phyloP scores from a whole-genome alignment of 495 filamentous ascomycete genomes.

The Trypethelium eluteriae region DNA sequence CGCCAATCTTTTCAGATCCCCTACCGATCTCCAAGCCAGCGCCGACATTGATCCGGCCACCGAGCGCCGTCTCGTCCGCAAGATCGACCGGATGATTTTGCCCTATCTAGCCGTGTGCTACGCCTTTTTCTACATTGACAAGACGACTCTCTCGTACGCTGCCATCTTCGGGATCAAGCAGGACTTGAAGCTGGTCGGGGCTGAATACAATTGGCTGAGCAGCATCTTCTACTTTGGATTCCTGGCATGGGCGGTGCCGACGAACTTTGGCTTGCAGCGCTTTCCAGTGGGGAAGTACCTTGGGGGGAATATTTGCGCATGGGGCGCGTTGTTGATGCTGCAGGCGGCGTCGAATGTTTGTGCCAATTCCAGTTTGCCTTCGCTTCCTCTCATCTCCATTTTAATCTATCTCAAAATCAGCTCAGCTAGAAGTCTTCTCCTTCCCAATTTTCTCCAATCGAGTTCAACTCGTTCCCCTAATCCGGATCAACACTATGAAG shows the following conservation, averaged over 20 bases:
- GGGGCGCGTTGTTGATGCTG: constrained; percentile 52
- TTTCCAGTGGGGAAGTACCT: constrained; percentile 52
- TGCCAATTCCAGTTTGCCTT: neutral
- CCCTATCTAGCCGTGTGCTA: constrained; percentile 48
- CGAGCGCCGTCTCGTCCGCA: constrained; percentile 45
- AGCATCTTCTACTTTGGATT: constrained; percentile 60
- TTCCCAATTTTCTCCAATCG: no score
- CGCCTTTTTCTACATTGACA: constrained; percentile 54
- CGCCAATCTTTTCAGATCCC: constrained; percentile 21
- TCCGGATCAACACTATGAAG: neutral
- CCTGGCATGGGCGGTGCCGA: constrained; percentile 42
- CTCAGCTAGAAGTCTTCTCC: no score
- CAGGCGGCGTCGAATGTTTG: constrained; percentile 35
- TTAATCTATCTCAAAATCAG: neutral
- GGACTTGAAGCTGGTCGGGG: constrained; percentile 43
- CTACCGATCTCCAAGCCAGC: constrained; percentile 31
- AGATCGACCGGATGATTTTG: constrained; percentile 45
- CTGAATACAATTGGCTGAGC: constrained; percentile 53
- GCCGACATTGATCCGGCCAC: constrained; percentile 41
- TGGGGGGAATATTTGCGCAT: constrained; percentile 53
- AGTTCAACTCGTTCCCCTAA: no score
- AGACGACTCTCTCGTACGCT: constrained; percentile 33
- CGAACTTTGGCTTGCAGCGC: constrained; percentile 49
- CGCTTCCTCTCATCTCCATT: neutral
- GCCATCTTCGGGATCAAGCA: constrained; percentile 52